Percentiles rank a stretch among this genome's conserved stretches.
Conservation (phyloP, 1,139 yeast species). For the Pichia sp. region DNA sequence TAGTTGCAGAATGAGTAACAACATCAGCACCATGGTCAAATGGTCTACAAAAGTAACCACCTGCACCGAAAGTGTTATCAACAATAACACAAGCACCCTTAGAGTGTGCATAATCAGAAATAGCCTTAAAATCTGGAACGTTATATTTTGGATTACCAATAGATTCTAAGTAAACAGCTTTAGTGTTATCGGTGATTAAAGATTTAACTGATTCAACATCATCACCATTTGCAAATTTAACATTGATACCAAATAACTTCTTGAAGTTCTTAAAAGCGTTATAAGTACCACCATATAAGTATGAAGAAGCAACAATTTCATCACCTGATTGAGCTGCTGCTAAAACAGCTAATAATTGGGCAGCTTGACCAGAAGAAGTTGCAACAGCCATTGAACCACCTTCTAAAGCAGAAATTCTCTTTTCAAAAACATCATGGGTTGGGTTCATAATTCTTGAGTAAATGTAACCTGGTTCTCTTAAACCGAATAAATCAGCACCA, state of each 20-base stretch:
- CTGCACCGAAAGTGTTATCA: slow-evolving; percentile 97
- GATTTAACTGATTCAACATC: slow-evolving; percentile 63
- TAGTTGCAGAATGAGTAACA: slow-evolving; percentile 84
- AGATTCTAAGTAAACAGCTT: slow-evolving; percentile 83
- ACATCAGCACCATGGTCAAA: slow-evolving; percentile 67
- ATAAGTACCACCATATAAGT: slow-evolving; percentile 91
- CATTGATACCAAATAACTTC: slow-evolving; percentile 70
- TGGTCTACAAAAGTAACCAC: slow-evolving; percentile 84
- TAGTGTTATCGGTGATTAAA: slow-evolving; percentile 75
- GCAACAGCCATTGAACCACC: slow-evolving; percentile 89
- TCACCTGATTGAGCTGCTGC: slow-evolving; percentile 86
- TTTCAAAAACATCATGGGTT: slow-evolving; percentile 83
- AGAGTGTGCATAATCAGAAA: slow-evolving; percentile 74
- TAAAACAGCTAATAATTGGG: slow-evolving; percentile 78
- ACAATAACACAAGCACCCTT: slow-evolving; percentile 89
- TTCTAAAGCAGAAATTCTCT: slow-evolving; percentile 88
- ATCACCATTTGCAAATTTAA: slow-evolving; percentile 73
- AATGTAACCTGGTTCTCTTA: slow-evolving; percentile 75
- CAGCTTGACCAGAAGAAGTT: slow-evolving; percentile 93
- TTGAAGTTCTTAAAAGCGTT: slow-evolving; percentile 92
- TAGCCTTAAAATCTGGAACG: slow-evolving; percentile 82
- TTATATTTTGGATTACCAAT: slow-evolving; percentile 93
- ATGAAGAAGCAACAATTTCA: slow-evolving; percentile 83
- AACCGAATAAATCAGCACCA: slow-evolving; percentile 85
- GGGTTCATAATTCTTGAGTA: slow-evolving; percentile 93